These are phyloP conservation scores for Yamadazyma membranifaciens DNA, from an alignment of 1,139 yeast species.

Conservation along the genomic window DNA sequence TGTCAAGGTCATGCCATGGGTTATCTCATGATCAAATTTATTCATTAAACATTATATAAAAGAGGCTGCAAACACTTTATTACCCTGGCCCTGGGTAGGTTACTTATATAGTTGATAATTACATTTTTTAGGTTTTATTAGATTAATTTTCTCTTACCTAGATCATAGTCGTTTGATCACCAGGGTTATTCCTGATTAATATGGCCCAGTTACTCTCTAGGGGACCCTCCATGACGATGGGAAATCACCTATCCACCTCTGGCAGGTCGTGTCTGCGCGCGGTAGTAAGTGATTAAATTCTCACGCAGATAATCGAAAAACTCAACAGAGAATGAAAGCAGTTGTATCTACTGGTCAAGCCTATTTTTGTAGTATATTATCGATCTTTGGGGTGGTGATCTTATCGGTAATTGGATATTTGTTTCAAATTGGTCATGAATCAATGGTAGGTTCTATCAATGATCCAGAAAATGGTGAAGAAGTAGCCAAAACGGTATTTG, in stretches of 20 bases:
- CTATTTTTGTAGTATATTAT: constrained; percentile 90
- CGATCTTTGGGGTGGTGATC: constrained; percentile 88
- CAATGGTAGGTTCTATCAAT: constrained; percentile 86
- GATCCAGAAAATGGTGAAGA: constrained; percentile 94
- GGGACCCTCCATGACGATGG: too few relatives aligned
- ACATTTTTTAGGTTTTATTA: too few relatives aligned
- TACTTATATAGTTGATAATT: too few relatives aligned
- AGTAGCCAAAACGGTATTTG: constrained; percentile 86
- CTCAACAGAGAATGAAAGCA: constrained; percentile 25
- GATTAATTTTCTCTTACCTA: too few relatives aligned
- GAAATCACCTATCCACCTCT: not conserved
- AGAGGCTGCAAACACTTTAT: too few relatives aligned
- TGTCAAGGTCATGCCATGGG: too few relatives aligned
- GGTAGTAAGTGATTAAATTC: not conserved
- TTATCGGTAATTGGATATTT: constrained; percentile 80
- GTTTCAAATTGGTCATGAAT: constrained; percentile 79
- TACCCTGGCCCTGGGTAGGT: too few relatives aligned
- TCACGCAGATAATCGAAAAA: constrained; percentile 3
- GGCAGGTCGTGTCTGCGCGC: not conserved
- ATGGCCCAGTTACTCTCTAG: too few relatives aligned
- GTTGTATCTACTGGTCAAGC: constrained; percentile 68
- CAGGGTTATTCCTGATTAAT: too few relatives aligned
- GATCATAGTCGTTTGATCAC: too few relatives aligned
- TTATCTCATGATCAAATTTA: too few relatives aligned
- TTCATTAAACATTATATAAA: too few relatives aligned